Base-by-base conservation (phyloP, 2,329 filamentous ascomycete genomes). In the Fusarium xyrophilum region DNA sequence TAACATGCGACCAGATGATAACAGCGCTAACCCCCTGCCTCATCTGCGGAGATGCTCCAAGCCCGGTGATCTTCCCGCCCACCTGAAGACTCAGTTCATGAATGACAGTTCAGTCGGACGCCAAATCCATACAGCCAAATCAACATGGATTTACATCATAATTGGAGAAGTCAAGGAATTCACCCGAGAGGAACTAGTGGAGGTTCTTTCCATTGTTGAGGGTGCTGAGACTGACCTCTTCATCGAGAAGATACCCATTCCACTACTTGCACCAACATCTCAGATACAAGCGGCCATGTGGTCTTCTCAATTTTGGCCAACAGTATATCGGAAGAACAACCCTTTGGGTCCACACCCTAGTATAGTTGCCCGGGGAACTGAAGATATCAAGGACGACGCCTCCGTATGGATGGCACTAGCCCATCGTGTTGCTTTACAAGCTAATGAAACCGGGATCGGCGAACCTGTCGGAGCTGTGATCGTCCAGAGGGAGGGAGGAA, bases 281-380 rank as follows among this genome's bases (percentile, higher is more conserved):
- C 86, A 90, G 70, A 84, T 90, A 39, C 91, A 95, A 77, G 91
- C 93, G 12, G 86, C 86, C 28, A 82, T 87, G 76, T 96, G 92
- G 92, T 90, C 88, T 28, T 82, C 86, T 35, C 85, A 89, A 71
- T 95, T 93, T 77, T 96, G 93, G 93, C 93, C 93, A 15, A 91
- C 90, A 3, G 88, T 94, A 50, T 96, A 96, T 80, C 90, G 92
- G 68, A 93, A 93, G 81, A 94, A 91, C 70, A 96, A 96, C 75
- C 92, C 92, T 4, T 91, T 94, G 62, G 93, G 93, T 7, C 92
- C 93, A 21, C 93, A 96, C 75, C 92, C 92, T 65, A 88, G 89
- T 74, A 86, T 91, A 75, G 88, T 95, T 58, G 82, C 86, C 42
- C 88, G 90, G 62, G 88, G 90, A 30, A 89, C 90, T 39, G 86